Evolutionary conservation across 306 rosid genomes (phyloP).

Genomic region (Morella rubra): DNA sequence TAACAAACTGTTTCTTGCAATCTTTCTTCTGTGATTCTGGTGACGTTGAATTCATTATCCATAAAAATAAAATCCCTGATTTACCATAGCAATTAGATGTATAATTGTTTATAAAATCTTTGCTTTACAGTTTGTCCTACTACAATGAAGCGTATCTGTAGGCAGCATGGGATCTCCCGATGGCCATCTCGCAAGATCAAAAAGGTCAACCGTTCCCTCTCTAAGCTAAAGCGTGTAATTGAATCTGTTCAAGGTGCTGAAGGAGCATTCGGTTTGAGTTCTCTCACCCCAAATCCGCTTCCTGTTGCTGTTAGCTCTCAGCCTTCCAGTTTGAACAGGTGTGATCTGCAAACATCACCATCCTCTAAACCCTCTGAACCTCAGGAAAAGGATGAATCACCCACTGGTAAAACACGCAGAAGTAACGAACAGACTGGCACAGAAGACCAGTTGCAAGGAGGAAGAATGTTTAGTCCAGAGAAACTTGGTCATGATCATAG

Average conservation of each 20-base stretch:
- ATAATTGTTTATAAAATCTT: slow-evolving; percentile 25
- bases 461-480: slow-evolving; percentile 34
- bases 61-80: background rate
- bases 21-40: slow-evolving; percentile 12
- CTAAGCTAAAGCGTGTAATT: slow-evolving; percentile 74
- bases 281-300: slow-evolving; percentile 53
- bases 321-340: slow-evolving; percentile 48
- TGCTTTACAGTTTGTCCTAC: slow-evolving; percentile 84
- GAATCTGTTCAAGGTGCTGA: slow-evolving; percentile 87
- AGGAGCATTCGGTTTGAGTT: slow-evolving; percentile 61
- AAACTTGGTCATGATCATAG: slow-evolving; percentile 37
- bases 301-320: slow-evolving; percentile 46
- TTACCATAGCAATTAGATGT: slow-evolving; percentile 12
- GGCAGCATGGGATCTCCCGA: slow-evolving; percentile 89
- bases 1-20: slow-evolving; percentile 7
- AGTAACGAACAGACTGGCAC: slow-evolving; percentile 30
- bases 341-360: slow-evolving; percentile 39
- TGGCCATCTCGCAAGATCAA: slow-evolving; percentile 97
- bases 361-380: slow-evolving; percentile 38
- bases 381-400: slow-evolving; percentile 45
- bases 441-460: slow-evolving; percentile 47
- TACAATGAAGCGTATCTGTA: slow-evolving; percentile 91
- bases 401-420: slow-evolving; percentile 37
- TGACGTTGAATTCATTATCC: slow-evolving; percentile 8
- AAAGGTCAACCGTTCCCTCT: slow-evolving; percentile 76